These are phyloP conservation scores for Rhinocladiella similis DNA, from an alignment of 2,329 filamentous ascomycete species.

Conservation along the genomic window DNA sequence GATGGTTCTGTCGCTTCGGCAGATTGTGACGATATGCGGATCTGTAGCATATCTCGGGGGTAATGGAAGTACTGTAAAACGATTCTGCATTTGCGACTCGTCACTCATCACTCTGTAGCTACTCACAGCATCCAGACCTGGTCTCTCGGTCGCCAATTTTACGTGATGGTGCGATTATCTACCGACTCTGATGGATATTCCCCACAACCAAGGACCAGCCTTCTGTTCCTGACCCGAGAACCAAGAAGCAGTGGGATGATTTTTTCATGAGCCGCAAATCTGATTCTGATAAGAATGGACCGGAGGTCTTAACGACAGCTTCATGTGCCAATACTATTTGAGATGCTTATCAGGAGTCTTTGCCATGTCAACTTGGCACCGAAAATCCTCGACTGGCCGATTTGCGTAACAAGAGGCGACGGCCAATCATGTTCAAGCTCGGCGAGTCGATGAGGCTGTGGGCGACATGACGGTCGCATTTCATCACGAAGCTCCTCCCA, in stretches of 20 bases:
- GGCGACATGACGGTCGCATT: neutral
- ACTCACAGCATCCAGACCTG: too few species aligned
- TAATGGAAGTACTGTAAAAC: too few species aligned
- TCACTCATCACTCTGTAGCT: too few species aligned
- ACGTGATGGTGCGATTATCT: too few species aligned
- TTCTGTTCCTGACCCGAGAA: too few species aligned
- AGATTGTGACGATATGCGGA: too few species aligned
- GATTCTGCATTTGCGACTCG: too few species aligned
- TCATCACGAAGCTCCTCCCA: neutral
- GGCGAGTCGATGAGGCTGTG: conserved; percentile 5
- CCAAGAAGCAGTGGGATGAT: too few species aligned
- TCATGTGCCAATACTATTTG: conserved; percentile 13
- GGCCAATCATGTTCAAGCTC: conserved; percentile 5
- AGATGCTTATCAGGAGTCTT: conserved; percentile 9
- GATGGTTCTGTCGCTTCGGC: conserved; percentile 8
- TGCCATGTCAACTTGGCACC: conserved; percentile 8
- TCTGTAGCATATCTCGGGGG: too few species aligned
- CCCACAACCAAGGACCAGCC: too few species aligned
- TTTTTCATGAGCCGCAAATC: neutral
- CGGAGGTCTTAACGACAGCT: neutral
- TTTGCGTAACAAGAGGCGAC: conserved; percentile 16
- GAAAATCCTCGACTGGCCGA: neutral
- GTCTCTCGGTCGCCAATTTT: too few species aligned
- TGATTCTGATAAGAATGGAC: neutral
- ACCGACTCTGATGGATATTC: too few species aligned